Evolutionary conservation across 805 yeast species (phyloP), one percentile per base, ranked within the genome.

Genomic region (Danielia reshetovae): DNA sequence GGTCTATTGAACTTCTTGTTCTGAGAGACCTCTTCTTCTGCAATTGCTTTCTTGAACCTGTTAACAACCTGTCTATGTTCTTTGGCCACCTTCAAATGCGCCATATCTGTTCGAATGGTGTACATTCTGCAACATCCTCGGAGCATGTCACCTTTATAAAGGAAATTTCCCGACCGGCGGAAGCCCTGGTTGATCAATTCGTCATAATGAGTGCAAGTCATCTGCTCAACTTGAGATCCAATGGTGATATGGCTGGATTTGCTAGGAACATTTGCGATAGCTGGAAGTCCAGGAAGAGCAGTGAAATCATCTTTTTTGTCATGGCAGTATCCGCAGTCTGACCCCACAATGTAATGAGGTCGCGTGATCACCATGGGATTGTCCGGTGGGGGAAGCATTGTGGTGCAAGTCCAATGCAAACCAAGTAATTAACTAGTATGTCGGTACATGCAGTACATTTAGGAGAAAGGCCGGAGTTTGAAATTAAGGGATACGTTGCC

Each of bases 111-210:
- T 34, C 96, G 57, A 12, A 88, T 85, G 0, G 96, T 81, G 54
- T 77, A 85, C 55, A 79, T 70, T 14, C 89, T 69, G 48, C 97
- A 88, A 53, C 97, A 88, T 27, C 77, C 76, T 25, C 88, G 57
- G 19, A 82, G 51, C 41, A 77, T 56, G 53, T 89, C 96, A 0
- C 85, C 77, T 49, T 72, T 65, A 36, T 72, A 84, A 6, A 82
- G 41, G 43, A 76, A 83, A 2, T 59, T 54, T 0, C 96, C 96
- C 21, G 93, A 82, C 35, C 97, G 64, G 54, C 95, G 74, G 51
- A 74, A 87, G 2, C 95, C 95, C 45, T 68, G 61, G 46, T 86
- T 79, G 48, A 89, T 75, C 43, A 85, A 53, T 14, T 46, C 51
- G 49, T 85, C 89, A 50, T 87, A 87, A 18, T 70, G 72, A 12